Percentiles rank a stretch among this genome's conserved stretches.
Conservation (phyloP, 106 monocot genomes). For the Ottelia alismoides region DNA sequence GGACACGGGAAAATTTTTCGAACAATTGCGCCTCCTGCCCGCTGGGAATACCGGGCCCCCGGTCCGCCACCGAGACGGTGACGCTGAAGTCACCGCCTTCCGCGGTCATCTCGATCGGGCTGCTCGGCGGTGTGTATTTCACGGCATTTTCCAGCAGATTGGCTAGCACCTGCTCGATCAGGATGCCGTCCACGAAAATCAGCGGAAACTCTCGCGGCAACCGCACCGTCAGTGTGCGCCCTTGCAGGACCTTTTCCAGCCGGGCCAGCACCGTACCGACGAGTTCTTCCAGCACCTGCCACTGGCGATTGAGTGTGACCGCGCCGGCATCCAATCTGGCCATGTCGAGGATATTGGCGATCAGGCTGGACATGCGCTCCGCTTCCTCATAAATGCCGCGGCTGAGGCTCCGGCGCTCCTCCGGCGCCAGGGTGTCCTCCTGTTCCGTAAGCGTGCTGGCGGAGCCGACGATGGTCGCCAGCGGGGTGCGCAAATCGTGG, state of each 20-base stretch:
- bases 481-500: not conserved
- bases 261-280: not conserved
- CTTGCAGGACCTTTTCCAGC: not conserved
- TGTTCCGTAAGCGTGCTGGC: too few species aligned
- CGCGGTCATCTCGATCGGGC: not conserved
- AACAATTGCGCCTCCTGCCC: not conserved
- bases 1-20: not conserved
- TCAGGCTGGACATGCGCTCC: not conserved
- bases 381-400: not conserved
- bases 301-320: not conserved
- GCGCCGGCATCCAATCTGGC: not conserved
- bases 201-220: not conserved
- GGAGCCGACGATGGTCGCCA: not conserved
- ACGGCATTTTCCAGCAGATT: not conserved
- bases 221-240: not conserved
- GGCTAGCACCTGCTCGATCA: not conserved
- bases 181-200: not conserved
- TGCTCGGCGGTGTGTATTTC: not conserved
- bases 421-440: not conserved
- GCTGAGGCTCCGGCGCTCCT: not conserved
- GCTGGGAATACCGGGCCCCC: not conserved
- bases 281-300: not conserved
- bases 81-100: not conserved
- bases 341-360: not conserved
- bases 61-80: not conserved